Evolutionary conservation across 176 grass and related monocot species (phyloP), one percentile per base, ranked within the genome.

Genomic region (Panicum miliaceum): DNA sequence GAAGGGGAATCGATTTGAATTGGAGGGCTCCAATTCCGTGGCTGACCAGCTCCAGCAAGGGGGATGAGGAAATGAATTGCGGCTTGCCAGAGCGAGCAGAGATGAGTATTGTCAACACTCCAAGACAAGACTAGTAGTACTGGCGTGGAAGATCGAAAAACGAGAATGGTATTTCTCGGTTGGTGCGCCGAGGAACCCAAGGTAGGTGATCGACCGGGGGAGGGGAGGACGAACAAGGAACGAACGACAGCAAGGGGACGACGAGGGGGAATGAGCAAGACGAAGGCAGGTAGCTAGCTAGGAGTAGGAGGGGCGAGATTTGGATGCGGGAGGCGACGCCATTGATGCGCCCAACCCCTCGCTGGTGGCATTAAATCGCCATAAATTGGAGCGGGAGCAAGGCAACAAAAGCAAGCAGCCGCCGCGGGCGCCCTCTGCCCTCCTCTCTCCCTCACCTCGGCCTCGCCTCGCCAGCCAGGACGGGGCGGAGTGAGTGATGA

Each of bases 281-380:
- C 11, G 68, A 37, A 19, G 57, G 34, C 34, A 60, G 62, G 12
- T 60, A 84, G 23, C 61, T 0, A 77, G 16, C 16, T 32, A 26
- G 14, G 14, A 12, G 6, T 26, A 71, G 29, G 35, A 52, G 36
- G 15, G 35, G 38, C 40, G 40, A 78, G 82, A 83, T 68, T 76
- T 89, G 57, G 62, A 58, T 82, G 65, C 0, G n/a, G 64, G 64
- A 27, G 79, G 51, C 9, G 34, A 71, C 79, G 79, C 79, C 79
- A 81, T 82, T 77, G 71, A 80, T 77, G 51, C 79, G 16, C 42
- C 71, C 80, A 78, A 68, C 62, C 35, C 64, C 54, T 87, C 53
- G 92, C 83, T 89, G 89, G 87, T 53, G 82, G 77, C 85, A 94
- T 87, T 94, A 83, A 94, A 90, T 74, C 77, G 79, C 86, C 89